Percentiles rank a stretch among this genome's conserved stretches.
Conservation (phyloP, 202 grass and related monocot genomes). For the Hordeum pubiflorum region DNA sequence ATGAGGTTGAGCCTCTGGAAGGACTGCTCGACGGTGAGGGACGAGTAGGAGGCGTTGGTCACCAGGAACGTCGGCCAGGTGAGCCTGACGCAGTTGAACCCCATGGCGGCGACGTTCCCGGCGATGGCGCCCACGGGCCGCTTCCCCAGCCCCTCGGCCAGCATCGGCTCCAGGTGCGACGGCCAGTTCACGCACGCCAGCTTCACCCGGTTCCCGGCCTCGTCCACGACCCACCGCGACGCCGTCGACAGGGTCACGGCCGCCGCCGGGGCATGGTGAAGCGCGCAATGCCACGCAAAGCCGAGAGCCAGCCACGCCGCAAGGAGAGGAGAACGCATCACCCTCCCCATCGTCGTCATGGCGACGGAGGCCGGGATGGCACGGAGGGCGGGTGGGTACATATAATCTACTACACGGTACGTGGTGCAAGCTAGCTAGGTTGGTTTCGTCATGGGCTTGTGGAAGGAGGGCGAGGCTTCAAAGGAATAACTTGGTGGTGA, state of each 20-base stretch:
- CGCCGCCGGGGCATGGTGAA: neutral
- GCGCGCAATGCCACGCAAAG: neutral
- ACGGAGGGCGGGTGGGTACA: constrained; percentile 22
- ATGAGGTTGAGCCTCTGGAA: constrained; percentile 59
- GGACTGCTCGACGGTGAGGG: constrained; percentile 59
- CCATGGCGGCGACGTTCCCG: constrained; percentile 42
- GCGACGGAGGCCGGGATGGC: neutral
- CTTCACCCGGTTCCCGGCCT: constrained; percentile 58
- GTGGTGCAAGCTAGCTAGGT: neutral
- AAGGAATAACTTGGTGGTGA: constrained; percentile 7
- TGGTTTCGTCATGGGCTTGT: constrained; percentile 19
- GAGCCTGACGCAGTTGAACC: constrained; percentile 88
- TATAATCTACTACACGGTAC: neutral
- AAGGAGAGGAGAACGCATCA: neutral
- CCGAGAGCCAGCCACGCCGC: constrained; percentile 16
- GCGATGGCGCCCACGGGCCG: constrained; percentile 50
- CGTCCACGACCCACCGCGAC: constrained; percentile 77
- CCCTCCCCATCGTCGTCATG: constrained; percentile 14
- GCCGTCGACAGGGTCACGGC: constrained; percentile 41
- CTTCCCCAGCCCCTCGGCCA: constrained; percentile 72
- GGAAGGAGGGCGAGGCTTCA: constrained; percentile 21
- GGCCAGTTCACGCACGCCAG: constrained; percentile 90
- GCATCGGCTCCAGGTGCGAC: constrained; percentile 77
- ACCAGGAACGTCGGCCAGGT: constrained; percentile 79
- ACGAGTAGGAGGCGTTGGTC: constrained; percentile 51